Base-by-base conservation (phyloP, 192 early-diverging fungal species). In the Backusella psychrophila region DNA sequence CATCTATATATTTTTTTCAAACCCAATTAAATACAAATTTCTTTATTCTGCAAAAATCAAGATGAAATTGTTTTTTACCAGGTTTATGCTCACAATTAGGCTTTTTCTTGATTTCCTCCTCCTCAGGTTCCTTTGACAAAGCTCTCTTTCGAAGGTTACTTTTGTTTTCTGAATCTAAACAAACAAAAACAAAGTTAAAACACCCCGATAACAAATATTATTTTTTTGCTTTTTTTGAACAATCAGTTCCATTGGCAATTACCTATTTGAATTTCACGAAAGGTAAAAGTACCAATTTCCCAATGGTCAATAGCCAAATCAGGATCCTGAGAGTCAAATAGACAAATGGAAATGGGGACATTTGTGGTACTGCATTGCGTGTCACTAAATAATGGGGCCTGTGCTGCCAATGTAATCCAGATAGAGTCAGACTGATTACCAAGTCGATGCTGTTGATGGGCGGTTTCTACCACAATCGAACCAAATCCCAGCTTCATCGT, bases 371-470 rank as follows among this genome's bases (percentile, higher is more conserved):
- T 21, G 9, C 8, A 69, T 23, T 39, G 34, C 0, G 68, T 69
- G 36, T 69, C 68, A 39, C 35, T 39, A 21, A 69, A 69, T 21
- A 38, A 36, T 39, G 68, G 68, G 15, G 36, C 68, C 34, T 35
- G 36, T 39, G 68, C 68, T 23, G 68, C 68, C n/a, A 69, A 69
- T 36, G 68, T 69, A 39, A 69, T 69, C 68, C 68, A 69, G 35
- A 69, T 38, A 1, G 68, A 69, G 21, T 21, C n/a, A n/a, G 34
- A 21, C 0, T 41, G 36, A 9, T n/a, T 19, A 14, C n/a, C 35
- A 38, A 69, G n/a, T 0, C n/a, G 17, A 69, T 69, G 68, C 0
- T 69, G 68, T 1, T 69, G 68, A 39, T 69, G 68, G 11, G 36
- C 68, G n/a, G 68, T 69, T 69, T 69, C 68, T 23, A 69, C 68